phyloP scores from a whole-genome alignment of 148 eudicot species.

The Silene uniflora region DNA sequence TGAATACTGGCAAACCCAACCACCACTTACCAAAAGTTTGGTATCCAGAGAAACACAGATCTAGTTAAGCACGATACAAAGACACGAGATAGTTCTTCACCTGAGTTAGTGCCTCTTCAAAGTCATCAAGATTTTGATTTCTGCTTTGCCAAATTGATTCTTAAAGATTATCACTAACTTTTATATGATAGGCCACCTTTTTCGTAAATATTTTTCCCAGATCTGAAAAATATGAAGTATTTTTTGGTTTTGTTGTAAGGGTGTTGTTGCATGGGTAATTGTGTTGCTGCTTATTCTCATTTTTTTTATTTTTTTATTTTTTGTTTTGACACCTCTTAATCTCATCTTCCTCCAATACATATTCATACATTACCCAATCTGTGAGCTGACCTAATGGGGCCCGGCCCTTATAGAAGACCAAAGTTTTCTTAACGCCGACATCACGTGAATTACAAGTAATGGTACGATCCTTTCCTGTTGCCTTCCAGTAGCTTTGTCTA shows the following conservation, averaged over 20 bases:
- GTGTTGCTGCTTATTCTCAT: too few species aligned
- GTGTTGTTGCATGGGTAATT: too few species aligned
- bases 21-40: not conserved
- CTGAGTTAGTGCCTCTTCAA: conserved; percentile 38
- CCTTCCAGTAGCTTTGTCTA: conserved; percentile 87
- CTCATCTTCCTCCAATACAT: conserved; percentile 74
- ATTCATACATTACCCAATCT: conserved; percentile 99
- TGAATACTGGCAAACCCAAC: not conserved
- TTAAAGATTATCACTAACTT: too few species aligned
- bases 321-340: conserved; percentile 63
- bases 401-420: conserved; percentile 83
- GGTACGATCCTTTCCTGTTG: conserved; percentile 86
- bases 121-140: conserved; percentile 21
- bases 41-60: not conserved
- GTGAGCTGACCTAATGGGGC: conserved; percentile 84
- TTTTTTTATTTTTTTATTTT: too few species aligned
- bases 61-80: not conserved
- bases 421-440: conserved; percentile 88
- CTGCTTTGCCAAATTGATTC: too few species aligned
- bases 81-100: conserved; percentile 22
- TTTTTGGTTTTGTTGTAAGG: too few species aligned
- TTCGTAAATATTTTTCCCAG: too few species aligned
- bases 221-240: too few species aligned
- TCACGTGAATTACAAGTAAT: conserved; percentile 50
- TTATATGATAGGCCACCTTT: too few species aligned